Evolutionary conservation across 2,329 filamentous ascomycete species (phyloP).

Genomic region (Nothophaeocryptopus gaeumannii): DNA sequence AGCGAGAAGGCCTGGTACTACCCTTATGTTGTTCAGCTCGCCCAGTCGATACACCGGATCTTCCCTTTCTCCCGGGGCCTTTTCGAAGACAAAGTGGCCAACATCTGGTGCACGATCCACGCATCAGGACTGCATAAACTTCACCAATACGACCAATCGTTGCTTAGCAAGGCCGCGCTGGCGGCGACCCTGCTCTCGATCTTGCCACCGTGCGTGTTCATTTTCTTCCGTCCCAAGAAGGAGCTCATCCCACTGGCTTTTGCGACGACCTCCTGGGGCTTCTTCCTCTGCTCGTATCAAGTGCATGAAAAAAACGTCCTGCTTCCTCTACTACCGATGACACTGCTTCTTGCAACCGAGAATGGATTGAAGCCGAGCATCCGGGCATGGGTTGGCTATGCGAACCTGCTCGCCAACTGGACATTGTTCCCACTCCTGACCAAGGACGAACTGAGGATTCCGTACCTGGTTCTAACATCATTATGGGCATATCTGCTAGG

Average conservation of each 20-base stretch:
- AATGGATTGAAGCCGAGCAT: conserved; percentile 73
- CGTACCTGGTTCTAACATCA: conserved; percentile 79
- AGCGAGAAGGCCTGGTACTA: conserved; percentile 66
- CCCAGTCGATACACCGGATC: conserved; percentile 84
- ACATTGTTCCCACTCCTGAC: conserved; percentile 90
- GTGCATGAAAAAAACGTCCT: conserved; percentile 98
- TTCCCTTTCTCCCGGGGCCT: conserved; percentile 95
- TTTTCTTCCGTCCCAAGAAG: conserved; percentile 75
- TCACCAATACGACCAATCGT: conserved; percentile 64
- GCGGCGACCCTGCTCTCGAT: conserved; percentile 73
- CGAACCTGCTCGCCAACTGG: conserved; percentile 84
- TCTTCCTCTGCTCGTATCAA: conserved; percentile 96
- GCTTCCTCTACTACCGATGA: conserved; percentile 90
- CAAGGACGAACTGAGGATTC: conserved; percentile 77
- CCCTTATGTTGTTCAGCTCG: conserved; percentile 70
- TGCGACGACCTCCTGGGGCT: conserved; percentile 85
- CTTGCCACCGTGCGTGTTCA: conserved; percentile 70
- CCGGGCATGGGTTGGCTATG: conserved; percentile 92
- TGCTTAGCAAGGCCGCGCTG: conserved; percentile 75
- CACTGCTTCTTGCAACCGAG: conserved; percentile 73
- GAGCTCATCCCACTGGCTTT: conserved; percentile 76
- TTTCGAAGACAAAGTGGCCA: conserved; percentile 98
- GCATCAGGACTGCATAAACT: conserved; percentile 75
- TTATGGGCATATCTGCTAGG: conserved; percentile 92
- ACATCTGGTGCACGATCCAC: conserved; percentile 94